These are phyloP conservation scores for Colletotrichum acutatum DNA, from an alignment of 2,329 filamentous ascomycete species.

Conservation along the genomic window DNA sequence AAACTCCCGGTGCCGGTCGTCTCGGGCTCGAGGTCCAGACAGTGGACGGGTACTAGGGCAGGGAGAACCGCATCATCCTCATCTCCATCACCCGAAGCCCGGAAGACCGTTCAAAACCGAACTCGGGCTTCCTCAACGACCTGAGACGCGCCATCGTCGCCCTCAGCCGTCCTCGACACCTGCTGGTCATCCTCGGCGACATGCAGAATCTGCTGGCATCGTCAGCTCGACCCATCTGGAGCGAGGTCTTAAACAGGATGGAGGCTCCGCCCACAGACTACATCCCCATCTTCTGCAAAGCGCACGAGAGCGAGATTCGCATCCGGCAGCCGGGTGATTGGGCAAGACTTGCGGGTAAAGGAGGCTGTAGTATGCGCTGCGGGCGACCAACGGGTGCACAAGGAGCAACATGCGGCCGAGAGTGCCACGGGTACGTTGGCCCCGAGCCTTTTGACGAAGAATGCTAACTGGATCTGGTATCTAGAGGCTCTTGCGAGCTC, in stretches of 20 bases:
- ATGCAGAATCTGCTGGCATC: slow-evolving; percentile 58
- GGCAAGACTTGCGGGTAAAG: slow-evolving; percentile 41
- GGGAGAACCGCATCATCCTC: slow-evolving; percentile 87
- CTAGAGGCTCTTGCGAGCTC: not conserved
- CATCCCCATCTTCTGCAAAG: slow-evolving; percentile 73
- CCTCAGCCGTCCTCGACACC: slow-evolving; percentile 76
- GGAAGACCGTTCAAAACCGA: slow-evolving; percentile 46
- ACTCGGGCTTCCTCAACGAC: slow-evolving; percentile 79
- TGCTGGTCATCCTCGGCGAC: slow-evolving; percentile 89
- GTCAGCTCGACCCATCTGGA: slow-evolving; percentile 56
- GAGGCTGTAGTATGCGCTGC: not conserved
- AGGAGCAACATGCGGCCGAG: not conserved
- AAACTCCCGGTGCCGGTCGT: not conserved
- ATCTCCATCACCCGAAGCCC: slow-evolving; percentile 85
- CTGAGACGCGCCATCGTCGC: slow-evolving; percentile 68
- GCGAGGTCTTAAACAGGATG: slow-evolving; percentile 57
- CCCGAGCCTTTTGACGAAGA: not conserved
- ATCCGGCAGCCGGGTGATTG: slow-evolving; percentile 67
- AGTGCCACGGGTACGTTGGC: not conserved
- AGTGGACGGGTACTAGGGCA: slow-evolving; percentile 90
- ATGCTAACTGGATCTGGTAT: not conserved
- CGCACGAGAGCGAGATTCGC: slow-evolving; percentile 63
- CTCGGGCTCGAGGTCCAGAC: slow-evolving; percentile 59
- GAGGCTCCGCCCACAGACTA: slow-evolving; percentile 44
- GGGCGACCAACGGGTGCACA: not conserved